Percentiles rank a stretch among this genome's conserved stretches.
Evolutionary conservation across 2,329 filamentous ascomycete species (phyloP).

Genomic region (Grosmannia clavigera): DNA sequence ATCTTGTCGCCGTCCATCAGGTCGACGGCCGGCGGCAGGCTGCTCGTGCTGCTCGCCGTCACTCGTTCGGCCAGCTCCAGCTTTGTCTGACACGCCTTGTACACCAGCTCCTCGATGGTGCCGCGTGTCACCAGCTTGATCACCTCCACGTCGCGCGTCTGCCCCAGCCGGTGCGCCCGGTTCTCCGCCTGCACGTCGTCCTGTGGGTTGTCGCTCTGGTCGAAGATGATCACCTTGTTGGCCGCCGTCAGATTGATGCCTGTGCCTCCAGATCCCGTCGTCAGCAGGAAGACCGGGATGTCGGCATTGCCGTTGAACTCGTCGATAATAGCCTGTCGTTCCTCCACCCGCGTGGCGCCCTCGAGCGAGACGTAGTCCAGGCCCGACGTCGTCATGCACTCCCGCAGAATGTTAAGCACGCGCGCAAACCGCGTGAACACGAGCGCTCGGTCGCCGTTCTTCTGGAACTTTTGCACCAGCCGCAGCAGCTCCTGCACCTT

Average conservation of each 20-base stretch:
- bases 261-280: conserved; percentile 88
- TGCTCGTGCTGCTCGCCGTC: conserved; percentile 18
- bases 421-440: conserved; percentile 92
- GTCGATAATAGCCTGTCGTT: conserved; percentile 80
- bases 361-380: conserved; percentile 79
- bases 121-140: conserved; percentile 67
- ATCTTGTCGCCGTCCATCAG: conserved; percentile 15
- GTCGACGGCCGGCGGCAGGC: conserved; percentile 17
- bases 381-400: conserved; percentile 59
- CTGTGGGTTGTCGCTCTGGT: conserved; percentile 94
- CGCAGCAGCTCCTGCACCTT: conserved; percentile 75
- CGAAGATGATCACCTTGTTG: conserved; percentile 97
- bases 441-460: conserved; percentile 73
- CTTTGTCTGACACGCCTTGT: conserved; percentile 84
- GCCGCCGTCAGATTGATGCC: conserved; percentile 92
- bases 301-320: conserved; percentile 63
- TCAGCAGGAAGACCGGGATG: conserved; percentile 85
- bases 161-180: conserved; percentile 85
- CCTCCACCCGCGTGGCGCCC: conserved; percentile 67
- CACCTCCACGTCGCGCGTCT: conserved; percentile 82
- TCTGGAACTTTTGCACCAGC: conserved; percentile 59
- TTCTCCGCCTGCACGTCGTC: conserved; percentile 98
- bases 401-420: conserved; percentile 79
- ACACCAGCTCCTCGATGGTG: conserved; percentile 89
- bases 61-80: conserved; percentile 65